phyloP scores from a whole-genome alignment of 345 rosid species.

The Pseudoturritis turrita region DNA sequence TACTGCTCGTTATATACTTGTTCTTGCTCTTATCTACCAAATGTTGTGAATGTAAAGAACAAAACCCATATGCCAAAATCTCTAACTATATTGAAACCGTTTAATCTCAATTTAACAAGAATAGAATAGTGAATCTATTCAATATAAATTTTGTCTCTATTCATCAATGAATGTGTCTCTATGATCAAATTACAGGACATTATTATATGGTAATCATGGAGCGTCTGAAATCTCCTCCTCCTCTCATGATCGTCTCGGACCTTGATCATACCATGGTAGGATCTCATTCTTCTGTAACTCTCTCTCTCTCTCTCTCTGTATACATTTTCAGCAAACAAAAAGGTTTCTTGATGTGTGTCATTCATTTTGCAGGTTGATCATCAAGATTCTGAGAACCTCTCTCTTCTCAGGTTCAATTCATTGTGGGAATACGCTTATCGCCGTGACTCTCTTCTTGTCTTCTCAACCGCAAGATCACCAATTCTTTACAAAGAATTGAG shows the following conservation, averaged over 20 bases:
- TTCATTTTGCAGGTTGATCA: constrained; percentile 74
- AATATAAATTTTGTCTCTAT: neutral
- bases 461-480: constrained; percentile 93
- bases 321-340: neutral
- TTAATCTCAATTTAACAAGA: no score
- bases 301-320: neutral
- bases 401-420: constrained; percentile 87
- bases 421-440: constrained; percentile 84
- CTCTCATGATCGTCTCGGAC: constrained; percentile 91
- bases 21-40: neutral
- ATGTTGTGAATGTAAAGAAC: neutral
- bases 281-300: neutral
- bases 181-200: neutral
- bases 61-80: neutral
- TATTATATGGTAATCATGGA: constrained; percentile 47
- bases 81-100: neutral
- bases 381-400: constrained; percentile 74
- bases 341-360: constrained; percentile 9
- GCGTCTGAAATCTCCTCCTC: constrained; percentile 56
- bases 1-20: neutral
- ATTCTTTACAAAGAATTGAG: constrained; percentile 65
- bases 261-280: constrained; percentile 98
- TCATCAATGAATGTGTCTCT: neutral
- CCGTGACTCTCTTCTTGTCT: constrained; percentile 77
- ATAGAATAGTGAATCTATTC: no score